These are phyloP conservation scores for Quercus tomentella DNA, from an alignment of 331 rosid species.

Conservation along the genomic window DNA sequence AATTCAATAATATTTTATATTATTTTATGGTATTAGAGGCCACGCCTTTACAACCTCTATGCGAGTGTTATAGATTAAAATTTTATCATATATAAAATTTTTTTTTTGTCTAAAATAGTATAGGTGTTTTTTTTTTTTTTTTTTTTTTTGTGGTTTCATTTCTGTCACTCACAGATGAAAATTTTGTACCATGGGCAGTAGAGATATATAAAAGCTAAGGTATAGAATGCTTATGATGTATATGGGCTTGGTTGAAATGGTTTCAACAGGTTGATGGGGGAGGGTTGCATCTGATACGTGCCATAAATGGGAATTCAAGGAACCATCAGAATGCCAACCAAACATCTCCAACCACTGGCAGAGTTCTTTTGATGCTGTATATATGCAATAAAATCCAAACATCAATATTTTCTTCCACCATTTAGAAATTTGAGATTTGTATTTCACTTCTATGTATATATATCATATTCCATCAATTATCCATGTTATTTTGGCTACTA, in stretches of 20 bases:
- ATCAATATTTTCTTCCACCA: not conserved
- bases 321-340: slow-evolving; percentile 85
- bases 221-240: not conserved
- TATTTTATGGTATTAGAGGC: too few relatives aligned
- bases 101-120: too few relatives aligned
- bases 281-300: slow-evolving; percentile 99
- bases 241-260: slow-evolving; percentile 25
- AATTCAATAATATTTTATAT: too few relatives aligned
- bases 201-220: not conserved
- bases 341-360: slow-evolving; percentile 96
- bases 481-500: not conserved
- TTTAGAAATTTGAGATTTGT: not conserved
- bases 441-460: not conserved
- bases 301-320: slow-evolving; percentile 99
- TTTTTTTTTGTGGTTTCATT: slow-evolving; percentile 6
- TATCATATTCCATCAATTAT: not conserved
- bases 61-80: too few relatives aligned
- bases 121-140: slow-evolving; percentile 52
- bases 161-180: not conserved
- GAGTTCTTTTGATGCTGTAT: slow-evolving; percentile 95
- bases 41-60: too few relatives aligned
- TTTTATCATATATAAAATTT: too few relatives aligned
- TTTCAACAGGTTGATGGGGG: slow-evolving; percentile 88
- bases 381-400: slow-evolving; percentile 21
- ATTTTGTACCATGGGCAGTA: not conserved